A percentile compares a stretch with the other conserved stretches of the same genome.
These are phyloP conservation scores for Raphidocelis subcapitata DNA, from an alignment of 139 green algal genomes.

Conservation along the genomic window DNA sequence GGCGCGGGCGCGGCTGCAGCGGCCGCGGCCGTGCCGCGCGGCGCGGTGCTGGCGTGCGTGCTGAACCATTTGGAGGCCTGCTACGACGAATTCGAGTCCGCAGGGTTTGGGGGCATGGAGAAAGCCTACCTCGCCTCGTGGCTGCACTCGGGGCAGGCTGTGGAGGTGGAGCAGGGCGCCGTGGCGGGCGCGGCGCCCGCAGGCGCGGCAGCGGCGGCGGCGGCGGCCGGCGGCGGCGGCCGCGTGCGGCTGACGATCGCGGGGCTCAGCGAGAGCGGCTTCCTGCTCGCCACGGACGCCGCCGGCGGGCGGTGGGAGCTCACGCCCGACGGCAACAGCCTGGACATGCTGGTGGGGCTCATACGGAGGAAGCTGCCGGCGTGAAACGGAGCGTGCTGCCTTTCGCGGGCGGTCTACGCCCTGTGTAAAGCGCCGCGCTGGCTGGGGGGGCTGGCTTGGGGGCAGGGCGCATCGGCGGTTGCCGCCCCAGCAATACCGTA, in stretches of 20 bases:
- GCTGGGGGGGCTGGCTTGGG: no score
- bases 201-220: background rate
- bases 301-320: conserved; percentile 72
- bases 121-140: conserved; percentile 70
- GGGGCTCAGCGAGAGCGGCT: conserved; percentile 55
- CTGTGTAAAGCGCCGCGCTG: no score
- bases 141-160: conserved; percentile 79
- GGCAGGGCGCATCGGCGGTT: no score
- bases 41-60: conserved; percentile 36
- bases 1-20: conserved; percentile 14
- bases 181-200: background rate
- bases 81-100: conserved; percentile 46
- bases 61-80: conserved; percentile 34
- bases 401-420: no score
- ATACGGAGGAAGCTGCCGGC: conserved; percentile 45
- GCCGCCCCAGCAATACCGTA: no score
- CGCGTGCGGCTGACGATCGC: conserved; percentile 25
- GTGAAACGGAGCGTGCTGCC: no score
- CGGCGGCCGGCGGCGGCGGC: background rate
- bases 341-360: conserved; percentile 73
- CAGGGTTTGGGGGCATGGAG: conserved; percentile 70
- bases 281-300: conserved; percentile 70
- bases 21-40: background rate
- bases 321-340: conserved; percentile 90
- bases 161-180: conserved; percentile 34